Conservation (phyloP, 192 early-diverging fungal genomes). For the Coemansia sp. region DNA sequence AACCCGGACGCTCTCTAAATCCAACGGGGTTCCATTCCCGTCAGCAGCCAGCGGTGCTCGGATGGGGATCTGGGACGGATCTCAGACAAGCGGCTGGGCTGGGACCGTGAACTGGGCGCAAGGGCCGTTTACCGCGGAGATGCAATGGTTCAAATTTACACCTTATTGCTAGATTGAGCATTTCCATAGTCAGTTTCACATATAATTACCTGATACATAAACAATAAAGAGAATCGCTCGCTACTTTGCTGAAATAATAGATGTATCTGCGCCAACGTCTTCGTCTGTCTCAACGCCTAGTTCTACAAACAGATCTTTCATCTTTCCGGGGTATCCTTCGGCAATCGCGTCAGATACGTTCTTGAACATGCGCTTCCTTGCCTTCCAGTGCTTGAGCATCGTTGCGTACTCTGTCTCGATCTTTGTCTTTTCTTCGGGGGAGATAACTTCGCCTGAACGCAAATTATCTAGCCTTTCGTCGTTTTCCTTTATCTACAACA, state of each 20-base stretch:
- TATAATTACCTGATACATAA: neutral
- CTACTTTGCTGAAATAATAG: conserved; percentile 23
- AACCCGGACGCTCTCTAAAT: conserved; percentile 45
- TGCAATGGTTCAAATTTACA: conserved; percentile 36
- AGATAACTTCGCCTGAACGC: conserved; percentile 46
- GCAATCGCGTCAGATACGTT: conserved; percentile 54
- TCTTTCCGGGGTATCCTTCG: conserved; percentile 57
- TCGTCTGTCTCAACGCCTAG: conserved; percentile 65
- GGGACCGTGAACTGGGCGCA: conserved; percentile 45
- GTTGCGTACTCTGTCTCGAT: conserved; percentile 32
- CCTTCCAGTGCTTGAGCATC: conserved; percentile 58
- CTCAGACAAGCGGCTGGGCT: conserved; percentile 48
- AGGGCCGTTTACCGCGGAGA: conserved; percentile 35
- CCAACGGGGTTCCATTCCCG: conserved; percentile 35
- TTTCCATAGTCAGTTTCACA: neutral
- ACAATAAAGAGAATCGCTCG: neutral
- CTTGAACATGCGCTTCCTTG: conserved; percentile 60
- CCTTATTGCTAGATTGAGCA: conserved; percentile 23
- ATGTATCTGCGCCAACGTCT: conserved; percentile 33
- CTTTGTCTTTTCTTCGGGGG: conserved; percentile 36
- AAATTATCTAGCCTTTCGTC: conserved; percentile 36
- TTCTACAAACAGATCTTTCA: conserved; percentile 56
- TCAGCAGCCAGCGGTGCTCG: conserved; percentile 22
- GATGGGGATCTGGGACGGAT: conserved; percentile 56
- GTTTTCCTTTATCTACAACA: conserved; percentile 26